Evolutionary conservation across 805 yeast species (phyloP).

Genomic region (Metschnikowia hibisci): DNA sequence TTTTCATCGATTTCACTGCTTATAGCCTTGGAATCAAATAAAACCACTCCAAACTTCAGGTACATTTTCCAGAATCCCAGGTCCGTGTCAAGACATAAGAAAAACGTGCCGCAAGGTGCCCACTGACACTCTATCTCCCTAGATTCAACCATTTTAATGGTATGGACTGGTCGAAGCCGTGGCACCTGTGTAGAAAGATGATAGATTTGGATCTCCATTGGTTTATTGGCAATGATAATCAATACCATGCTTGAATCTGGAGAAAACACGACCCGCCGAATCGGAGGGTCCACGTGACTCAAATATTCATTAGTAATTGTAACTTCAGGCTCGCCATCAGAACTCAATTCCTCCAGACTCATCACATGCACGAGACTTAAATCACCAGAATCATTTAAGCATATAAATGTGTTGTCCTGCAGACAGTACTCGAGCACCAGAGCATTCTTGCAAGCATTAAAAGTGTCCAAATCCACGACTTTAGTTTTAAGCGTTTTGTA

Average conservation of each 20-base stretch:
- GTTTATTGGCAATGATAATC: not conserved
- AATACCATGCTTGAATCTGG: slow-evolving; percentile 16
- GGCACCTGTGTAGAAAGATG: not conserved
- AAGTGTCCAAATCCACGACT: slow-evolving; percentile 23
- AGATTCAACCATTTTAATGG: not conserved
- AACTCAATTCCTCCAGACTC: slow-evolving; percentile 5
- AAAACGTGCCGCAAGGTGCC: slow-evolving; percentile 38
- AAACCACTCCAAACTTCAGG: slow-evolving; percentile 32
- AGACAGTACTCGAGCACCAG: slow-evolving; percentile 24
- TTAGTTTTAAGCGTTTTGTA: slow-evolving; percentile 29
- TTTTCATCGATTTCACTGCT: no score
- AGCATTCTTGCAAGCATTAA: slow-evolving; percentile 26
- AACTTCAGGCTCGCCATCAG: slow-evolving; percentile 4
- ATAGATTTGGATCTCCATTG: not conserved
- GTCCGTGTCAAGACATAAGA: slow-evolving; percentile 18
- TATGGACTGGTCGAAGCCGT: not conserved
- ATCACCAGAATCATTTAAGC: slow-evolving; percentile 25
- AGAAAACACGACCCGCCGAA: slow-evolving; percentile 12
- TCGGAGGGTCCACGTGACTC: slow-evolving; percentile 5
- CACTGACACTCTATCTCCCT: slow-evolving; percentile 17
- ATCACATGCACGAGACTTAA: slow-evolving; percentile 19
- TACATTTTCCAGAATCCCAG: slow-evolving; percentile 29
- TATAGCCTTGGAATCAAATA: slow-evolving; percentile 24
- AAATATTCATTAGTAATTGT: slow-evolving; percentile 6
- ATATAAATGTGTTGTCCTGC: slow-evolving; percentile 26